A percentile compares a stretch with the other conserved stretches of the same genome.
These are phyloP conservation scores for Aegilops tauschii DNA, from an alignment of 176 grass and related monocot genomes.

Conservation along the genomic window DNA sequence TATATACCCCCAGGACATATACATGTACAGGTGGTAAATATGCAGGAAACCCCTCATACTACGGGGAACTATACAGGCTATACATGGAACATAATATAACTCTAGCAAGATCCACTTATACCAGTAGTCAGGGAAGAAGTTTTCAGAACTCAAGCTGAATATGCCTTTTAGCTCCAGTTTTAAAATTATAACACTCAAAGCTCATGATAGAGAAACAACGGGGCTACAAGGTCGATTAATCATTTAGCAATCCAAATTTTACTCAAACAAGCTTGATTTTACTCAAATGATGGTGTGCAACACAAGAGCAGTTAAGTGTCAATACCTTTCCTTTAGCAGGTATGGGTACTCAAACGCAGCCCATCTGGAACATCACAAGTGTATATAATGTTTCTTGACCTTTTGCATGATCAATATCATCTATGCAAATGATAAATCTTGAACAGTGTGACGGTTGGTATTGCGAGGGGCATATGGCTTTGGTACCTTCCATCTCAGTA, in stretches of 20 bases:
- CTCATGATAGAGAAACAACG: background rate
- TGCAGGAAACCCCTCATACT: too few relatives aligned
- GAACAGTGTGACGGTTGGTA: slow-evolving; percentile 46
- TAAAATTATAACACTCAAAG: background rate
- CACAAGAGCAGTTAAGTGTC: background rate
- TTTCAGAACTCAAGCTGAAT: background rate
- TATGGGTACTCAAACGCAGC: background rate
- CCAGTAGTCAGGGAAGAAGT: background rate
- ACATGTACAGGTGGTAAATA: too few relatives aligned
- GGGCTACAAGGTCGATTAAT: background rate
- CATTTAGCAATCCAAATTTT: background rate
- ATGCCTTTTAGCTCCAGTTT: background rate
- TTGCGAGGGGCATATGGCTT: slow-evolving; percentile 75
- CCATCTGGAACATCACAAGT: slow-evolving; percentile 6
- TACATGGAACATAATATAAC: too few relatives aligned
- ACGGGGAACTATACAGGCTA: too few relatives aligned
- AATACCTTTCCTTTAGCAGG: slow-evolving; percentile 13
- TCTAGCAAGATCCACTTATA: too few relatives aligned
- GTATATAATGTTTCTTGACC: background rate
- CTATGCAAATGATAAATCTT: slow-evolving; percentile 37
- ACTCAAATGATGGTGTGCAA: background rate
- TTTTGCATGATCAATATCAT: slow-evolving; percentile 3
- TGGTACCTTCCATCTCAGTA: slow-evolving; percentile 80
- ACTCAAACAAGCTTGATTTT: background rate
- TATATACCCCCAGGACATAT: too few relatives aligned